Evolutionary conservation across 1,139 yeast species (phyloP), one percentile per base, ranked within the genome.

Genomic region (Trichomonascaceae sp.): DNA sequence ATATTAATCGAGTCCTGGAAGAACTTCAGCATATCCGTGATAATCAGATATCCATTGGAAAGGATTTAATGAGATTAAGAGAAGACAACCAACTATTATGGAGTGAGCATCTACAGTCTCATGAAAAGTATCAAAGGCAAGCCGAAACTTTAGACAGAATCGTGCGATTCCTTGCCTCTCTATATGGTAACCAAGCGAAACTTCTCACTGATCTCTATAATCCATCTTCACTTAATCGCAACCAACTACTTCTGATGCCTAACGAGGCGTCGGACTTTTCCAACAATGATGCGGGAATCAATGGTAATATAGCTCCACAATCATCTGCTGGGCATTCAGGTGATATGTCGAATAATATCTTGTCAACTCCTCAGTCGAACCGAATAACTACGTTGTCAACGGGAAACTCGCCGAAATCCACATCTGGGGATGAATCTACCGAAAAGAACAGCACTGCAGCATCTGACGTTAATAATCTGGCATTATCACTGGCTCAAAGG

Each of bases 71-170:
- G 61, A 77, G 97, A 57, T 83, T 93, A 43, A 79, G 91, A 59
- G 85, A 84, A 60, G 99, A 95, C 66, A 93, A 93, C 69, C 91
- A 89, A 66, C 73, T 89, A 62, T 73, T 93, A 52, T 93, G 99
- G 99, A 84, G 84, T 57, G 99, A 93, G 67, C 85, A 89, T 65
- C 84, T 79, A 64, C 74, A 84, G 54, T 85, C 95, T 3, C 76
- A 97, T 54, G 97, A 93, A 67, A 81, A 95, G 58, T 88, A 90
- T 67, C 82, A 85, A 60, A 78, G 85, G 45, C 99, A 93, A 67
- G 84, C 91, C 39, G 91, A 87, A 60, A 89, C 96, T 22, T 75
- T 93, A 58, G 96, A 90, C 62, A 86, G 88, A 63, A 93, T 93
- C 48, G 73, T 95, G 65, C 82, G 95, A 61, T 91, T 93, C 63